A percentile compares a stretch with the other conserved stretches of the same genome.
Evolutionary conservation across 345 rosid species (phyloP).

Genomic region (Syzygium grande): DNA sequence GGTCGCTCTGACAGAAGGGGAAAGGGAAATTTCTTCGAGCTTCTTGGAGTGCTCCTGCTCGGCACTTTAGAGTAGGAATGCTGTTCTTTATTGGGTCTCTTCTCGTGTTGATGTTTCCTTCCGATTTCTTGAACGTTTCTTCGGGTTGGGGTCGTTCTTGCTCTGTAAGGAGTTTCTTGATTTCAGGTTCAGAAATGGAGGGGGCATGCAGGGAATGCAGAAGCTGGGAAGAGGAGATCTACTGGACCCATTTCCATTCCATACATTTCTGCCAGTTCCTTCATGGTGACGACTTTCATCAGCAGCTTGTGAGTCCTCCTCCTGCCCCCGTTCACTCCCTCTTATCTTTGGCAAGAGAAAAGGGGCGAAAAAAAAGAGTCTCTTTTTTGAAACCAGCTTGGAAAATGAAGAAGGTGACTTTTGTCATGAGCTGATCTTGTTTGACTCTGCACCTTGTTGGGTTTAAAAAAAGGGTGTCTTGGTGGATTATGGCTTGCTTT

Average conservation of each 20-base stretch:
- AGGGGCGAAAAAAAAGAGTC: not conserved
- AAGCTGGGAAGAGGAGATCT: slow-evolving; percentile 65
- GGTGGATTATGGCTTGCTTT: not conserved
- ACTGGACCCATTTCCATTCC: slow-evolving; percentile 63
- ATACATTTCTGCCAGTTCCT: slow-evolving; percentile 53
- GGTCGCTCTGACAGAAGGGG: not conserved
- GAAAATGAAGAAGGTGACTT: not conserved
- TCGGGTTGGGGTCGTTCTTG: not conserved
- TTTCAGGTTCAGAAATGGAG: slow-evolving; percentile 21
- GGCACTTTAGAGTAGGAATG: not conserved
- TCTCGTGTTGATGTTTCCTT: not conserved
- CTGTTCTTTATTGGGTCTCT: not conserved
- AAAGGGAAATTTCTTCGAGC: not conserved
- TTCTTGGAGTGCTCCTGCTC: not conserved
- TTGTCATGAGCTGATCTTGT: not conserved
- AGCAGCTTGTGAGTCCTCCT: slow-evolving; percentile 32
- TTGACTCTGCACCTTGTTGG: not conserved
- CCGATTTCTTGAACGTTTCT: not conserved
- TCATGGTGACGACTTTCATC: slow-evolving; percentile 44
- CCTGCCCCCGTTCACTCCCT: not conserved
- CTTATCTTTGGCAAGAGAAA: not conserved
- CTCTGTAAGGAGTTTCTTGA: not conserved
- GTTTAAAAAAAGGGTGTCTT: not conserved
- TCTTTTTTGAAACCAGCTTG: not conserved
- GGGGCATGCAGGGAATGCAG: slow-evolving; percentile 34